These are phyloP conservation scores for Oryza coarctata DNA, from an alignment of 176 grass and related monocot species.

Conservation along the genomic window DNA sequence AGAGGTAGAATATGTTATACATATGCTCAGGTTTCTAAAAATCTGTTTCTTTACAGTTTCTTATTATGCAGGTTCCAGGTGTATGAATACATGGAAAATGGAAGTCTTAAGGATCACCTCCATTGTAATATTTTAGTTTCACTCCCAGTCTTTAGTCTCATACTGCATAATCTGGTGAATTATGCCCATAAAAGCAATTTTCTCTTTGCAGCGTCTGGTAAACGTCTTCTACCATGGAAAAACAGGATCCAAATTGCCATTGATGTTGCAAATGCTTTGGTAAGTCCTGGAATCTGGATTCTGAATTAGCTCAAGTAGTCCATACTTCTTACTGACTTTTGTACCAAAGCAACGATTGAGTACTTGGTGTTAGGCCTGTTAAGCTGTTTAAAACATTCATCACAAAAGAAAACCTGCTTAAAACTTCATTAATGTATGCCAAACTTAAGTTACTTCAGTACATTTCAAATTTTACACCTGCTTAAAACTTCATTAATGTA, in stretches of 20 bases:
- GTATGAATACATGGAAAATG: constrained; percentile 94
- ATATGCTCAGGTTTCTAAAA: constrained; percentile 14
- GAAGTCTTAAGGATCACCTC: constrained; percentile 83
- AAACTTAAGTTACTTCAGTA: neutral
- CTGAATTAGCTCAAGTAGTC: neutral
- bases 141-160: constrained; percentile 29
- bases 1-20: constrained; percentile 52
- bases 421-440: neutral
- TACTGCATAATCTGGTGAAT: constrained; percentile 24
- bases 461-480: neutral
- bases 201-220: constrained; percentile 57
- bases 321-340: neutral
- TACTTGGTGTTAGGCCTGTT: neutral
- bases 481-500: too few relatives aligned
- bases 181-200: constrained; percentile 38
- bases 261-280: constrained; percentile 94
- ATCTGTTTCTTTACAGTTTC: constrained; percentile 20
- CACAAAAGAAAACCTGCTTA: constrained; percentile 2
- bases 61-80: constrained; percentile 67
- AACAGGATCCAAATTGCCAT: constrained; percentile 88
- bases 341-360: neutral
- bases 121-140: constrained; percentile 67
- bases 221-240: constrained; percentile 72
- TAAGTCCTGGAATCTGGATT: constrained; percentile 32
- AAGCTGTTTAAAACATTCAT: constrained; percentile 1